These are phyloP conservation scores for Hordeum marinum DNA, from an alignment of 176 grass and related monocot species.

Conservation along the genomic window DNA sequence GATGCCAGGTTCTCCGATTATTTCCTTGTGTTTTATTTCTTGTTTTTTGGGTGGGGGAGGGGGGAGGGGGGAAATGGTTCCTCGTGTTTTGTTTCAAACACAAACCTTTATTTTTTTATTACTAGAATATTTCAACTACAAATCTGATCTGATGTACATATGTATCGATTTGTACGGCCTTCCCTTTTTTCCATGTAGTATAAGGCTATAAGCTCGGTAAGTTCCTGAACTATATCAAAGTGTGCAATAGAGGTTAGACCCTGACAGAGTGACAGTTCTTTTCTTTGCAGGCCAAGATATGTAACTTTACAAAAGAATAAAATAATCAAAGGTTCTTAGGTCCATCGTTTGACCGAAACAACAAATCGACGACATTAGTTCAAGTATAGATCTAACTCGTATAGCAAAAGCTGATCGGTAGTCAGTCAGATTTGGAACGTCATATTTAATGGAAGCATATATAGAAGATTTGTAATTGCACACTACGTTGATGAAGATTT, in stretches of 20 bases:
- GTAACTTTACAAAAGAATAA: background rate
- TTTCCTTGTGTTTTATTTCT: background rate
- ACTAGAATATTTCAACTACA: too few relatives aligned
- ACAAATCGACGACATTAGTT: background rate
- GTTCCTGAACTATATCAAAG: background rate
- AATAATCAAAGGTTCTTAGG: background rate
- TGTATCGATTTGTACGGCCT: background rate
- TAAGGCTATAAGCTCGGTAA: background rate
- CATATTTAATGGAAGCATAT: background rate
- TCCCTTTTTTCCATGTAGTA: background rate
- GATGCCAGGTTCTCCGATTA: background rate
- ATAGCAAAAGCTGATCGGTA: background rate
- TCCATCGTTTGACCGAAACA: background rate
- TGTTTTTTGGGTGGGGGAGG: too few relatives aligned
- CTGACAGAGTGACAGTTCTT: background rate
- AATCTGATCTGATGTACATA: background rate
- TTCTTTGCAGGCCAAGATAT: background rate
- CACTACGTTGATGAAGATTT: too few relatives aligned
- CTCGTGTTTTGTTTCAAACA: background rate
- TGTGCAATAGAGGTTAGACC: background rate
- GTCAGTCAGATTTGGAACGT: background rate
- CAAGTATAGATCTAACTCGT: background rate
- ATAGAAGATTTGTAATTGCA: too few relatives aligned
- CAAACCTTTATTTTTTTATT: too few relatives aligned
- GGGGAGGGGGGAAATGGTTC: too few relatives aligned